phyloP scores from a whole-genome alignment of 306 rosid species.

The Begonia masoniana region DNA sequence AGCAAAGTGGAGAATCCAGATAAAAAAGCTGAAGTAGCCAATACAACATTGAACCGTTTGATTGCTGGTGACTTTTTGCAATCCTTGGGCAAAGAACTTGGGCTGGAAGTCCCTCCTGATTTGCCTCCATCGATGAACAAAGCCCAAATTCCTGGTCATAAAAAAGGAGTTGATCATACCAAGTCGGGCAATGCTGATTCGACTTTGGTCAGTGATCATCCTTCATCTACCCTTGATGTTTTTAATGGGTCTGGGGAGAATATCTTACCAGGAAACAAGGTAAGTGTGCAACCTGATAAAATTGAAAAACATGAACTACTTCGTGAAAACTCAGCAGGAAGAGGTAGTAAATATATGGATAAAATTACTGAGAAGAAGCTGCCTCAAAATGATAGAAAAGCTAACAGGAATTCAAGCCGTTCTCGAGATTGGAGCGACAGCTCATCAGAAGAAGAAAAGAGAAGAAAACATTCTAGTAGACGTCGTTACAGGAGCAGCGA shows the following conservation, averaged over 20 bases:
- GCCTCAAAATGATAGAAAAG: slow-evolving; percentile 22
- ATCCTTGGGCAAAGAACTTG: slow-evolving; percentile 92
- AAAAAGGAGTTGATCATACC: slow-evolving; percentile 25
- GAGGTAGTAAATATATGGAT: neutral
- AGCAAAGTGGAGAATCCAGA: slow-evolving; percentile 48
- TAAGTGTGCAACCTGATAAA: slow-evolving; percentile 23
- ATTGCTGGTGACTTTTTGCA: slow-evolving; percentile 94
- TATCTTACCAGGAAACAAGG: slow-evolving; percentile 24
- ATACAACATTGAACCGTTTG: slow-evolving; percentile 68
- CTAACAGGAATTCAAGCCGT: slow-evolving; percentile 17
- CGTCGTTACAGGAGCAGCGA: slow-evolving; percentile 35
- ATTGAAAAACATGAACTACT: slow-evolving; percentile 3
- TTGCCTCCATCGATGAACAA: slow-evolving; percentile 35
- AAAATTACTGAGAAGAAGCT: slow-evolving; percentile 16
- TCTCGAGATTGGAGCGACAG: slow-evolving; percentile 27
- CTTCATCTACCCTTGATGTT: slow-evolving; percentile 5
- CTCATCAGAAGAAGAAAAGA: slow-evolving; percentile 53
- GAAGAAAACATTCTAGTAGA: slow-evolving; percentile 43
- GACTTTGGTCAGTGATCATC: slow-evolving; percentile 16
- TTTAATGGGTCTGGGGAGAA: slow-evolving; percentile 10
- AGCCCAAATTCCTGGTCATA: slow-evolving; percentile 18
- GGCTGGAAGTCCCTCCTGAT: slow-evolving; percentile 89
- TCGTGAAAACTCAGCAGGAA: too few relatives aligned
- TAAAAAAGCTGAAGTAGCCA: slow-evolving; percentile 81
- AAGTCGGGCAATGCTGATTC: slow-evolving; percentile 14